phyloP scores from a whole-genome alignment of 73 alveolate genomes.

The Uronychia setigera region DNA sequence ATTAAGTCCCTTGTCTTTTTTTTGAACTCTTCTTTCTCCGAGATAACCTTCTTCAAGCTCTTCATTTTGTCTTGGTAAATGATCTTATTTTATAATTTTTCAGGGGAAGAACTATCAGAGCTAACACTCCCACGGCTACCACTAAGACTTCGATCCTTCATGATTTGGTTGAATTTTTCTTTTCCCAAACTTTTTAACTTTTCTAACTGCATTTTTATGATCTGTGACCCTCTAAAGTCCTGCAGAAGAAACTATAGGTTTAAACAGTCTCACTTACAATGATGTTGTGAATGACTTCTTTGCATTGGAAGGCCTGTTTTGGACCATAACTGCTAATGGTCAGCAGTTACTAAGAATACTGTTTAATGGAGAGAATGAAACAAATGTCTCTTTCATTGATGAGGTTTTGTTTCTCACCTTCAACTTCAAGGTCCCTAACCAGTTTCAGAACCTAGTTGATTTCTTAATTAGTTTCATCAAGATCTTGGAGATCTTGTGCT shows the following conservation, averaged over 20 bases:
- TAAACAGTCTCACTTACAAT: background rate
- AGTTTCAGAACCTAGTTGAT: background rate
- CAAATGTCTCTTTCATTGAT: background rate
- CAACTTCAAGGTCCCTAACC: background rate
- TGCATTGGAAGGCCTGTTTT: background rate
- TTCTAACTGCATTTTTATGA: background rate
- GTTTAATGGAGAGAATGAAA: background rate
- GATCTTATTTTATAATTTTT: background rate
- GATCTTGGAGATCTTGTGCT: background rate
- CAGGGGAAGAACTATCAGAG: background rate
- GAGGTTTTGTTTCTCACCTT: background rate
- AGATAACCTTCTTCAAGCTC: background rate
- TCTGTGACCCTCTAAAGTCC: background rate
- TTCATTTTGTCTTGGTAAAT: background rate
- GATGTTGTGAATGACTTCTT: background rate
- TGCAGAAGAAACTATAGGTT: background rate
- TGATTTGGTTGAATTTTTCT: background rate
- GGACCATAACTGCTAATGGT: background rate
- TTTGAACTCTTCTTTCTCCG: background rate
- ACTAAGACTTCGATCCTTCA: background rate
- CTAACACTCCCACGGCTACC: background rate
- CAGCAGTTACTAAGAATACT: background rate
- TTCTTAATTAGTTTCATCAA: background rate
- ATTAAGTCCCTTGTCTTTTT: background rate
- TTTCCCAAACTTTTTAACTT: background rate